phyloP scores from a whole-genome alignment of 129 eudicot species.

The Chrysanthemum seticuspe region DNA sequence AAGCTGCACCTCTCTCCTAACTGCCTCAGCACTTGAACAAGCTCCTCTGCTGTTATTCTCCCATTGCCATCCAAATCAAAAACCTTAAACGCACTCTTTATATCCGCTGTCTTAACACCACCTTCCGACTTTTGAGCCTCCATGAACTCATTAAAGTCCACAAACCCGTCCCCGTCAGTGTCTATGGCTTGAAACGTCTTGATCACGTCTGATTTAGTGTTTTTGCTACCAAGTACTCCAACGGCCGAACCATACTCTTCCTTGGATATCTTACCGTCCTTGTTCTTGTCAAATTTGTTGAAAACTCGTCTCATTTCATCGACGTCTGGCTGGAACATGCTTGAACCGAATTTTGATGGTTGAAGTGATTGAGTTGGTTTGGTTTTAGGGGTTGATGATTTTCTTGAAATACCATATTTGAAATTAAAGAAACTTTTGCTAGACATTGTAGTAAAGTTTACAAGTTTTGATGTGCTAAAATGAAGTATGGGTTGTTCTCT shows the following conservation, averaged over 20 bases:
- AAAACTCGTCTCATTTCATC: slow-evolving; percentile 53
- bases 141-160: slow-evolving; percentile 52
- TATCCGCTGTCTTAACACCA: slow-evolving; percentile 38
- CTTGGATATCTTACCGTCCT: slow-evolving; percentile 54
- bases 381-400: slow-evolving; percentile 28
- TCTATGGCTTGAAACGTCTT: slow-evolving; percentile 47
- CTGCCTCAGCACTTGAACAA: slow-evolving; percentile 52
- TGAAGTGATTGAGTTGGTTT: slow-evolving; percentile 9
- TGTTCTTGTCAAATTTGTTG: slow-evolving; percentile 48
- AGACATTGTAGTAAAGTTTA: slow-evolving; percentile 32
- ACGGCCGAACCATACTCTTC: slow-evolving; percentile 46
- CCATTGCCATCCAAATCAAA: slow-evolving; percentile 65
- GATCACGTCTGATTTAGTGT: slow-evolving; percentile 22
- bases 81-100: slow-evolving; percentile 48
- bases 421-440: slow-evolving; percentile 33
- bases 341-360: neutral
- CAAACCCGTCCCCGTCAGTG: slow-evolving; percentile 46
- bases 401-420: slow-evolving; percentile 34
- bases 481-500: slow-evolving; percentile 15
- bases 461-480: slow-evolving; percentile 12
- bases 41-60: slow-evolving; percentile 53
- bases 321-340: slow-evolving; percentile 38
- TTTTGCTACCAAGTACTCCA: slow-evolving; percentile 27
- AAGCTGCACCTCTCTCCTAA: slow-evolving; percentile 57
- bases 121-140: slow-evolving; percentile 39